Percentiles rank a stretch among this genome's conserved stretches.
These are phyloP conservation scores for Moesziomyces sp. DNA, from an alignment of 1,284 basidiomycete genomes.

Conservation along the genomic window DNA sequence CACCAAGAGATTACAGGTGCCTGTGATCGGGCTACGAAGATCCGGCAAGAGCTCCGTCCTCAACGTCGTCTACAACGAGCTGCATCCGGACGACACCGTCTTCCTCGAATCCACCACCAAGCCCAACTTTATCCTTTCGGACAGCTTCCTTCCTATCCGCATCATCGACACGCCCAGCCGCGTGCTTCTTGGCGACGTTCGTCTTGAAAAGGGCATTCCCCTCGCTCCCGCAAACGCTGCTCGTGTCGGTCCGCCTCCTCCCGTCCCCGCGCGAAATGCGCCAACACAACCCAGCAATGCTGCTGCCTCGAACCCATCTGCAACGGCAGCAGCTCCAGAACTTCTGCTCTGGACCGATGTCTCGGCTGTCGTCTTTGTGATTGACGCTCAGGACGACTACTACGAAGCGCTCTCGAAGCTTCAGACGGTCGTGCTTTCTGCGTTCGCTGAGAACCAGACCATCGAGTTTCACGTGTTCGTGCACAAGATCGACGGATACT, in stretches of 20 bases:
- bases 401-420: conserved; percentile 80
- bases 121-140: conserved; percentile 66
- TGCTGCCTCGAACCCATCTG: neutral
- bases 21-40: conserved; percentile 44
- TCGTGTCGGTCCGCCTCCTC: conserved; percentile 30
- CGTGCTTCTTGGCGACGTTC: conserved; percentile 70
- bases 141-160: conserved; percentile 89
- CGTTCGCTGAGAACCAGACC: conserved; percentile 77
- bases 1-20: conserved; percentile 38
- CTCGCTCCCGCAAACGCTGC: conserved; percentile 14
- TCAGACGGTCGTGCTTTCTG: conserved; percentile 66
- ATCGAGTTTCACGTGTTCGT: conserved; percentile 92
- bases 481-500: conserved; percentile 92
- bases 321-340: conserved; percentile 10
- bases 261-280: conserved; percentile 29
- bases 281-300: conserved; percentile 9
- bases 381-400: conserved; percentile 83
- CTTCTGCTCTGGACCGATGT: conserved; percentile 55
- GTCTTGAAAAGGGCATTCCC: conserved; percentile 42
- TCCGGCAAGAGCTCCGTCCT: conserved; percentile 91
- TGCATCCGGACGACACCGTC: conserved; percentile 86
- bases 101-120: conserved; percentile 77
- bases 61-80: conserved; percentile 87
- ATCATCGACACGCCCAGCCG: conserved; percentile 92
- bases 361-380: conserved; percentile 83